These are phyloP conservation scores for Fomitopsis serialis DNA, from an alignment of 768 basidiomycete species.

Conservation along the genomic window DNA sequence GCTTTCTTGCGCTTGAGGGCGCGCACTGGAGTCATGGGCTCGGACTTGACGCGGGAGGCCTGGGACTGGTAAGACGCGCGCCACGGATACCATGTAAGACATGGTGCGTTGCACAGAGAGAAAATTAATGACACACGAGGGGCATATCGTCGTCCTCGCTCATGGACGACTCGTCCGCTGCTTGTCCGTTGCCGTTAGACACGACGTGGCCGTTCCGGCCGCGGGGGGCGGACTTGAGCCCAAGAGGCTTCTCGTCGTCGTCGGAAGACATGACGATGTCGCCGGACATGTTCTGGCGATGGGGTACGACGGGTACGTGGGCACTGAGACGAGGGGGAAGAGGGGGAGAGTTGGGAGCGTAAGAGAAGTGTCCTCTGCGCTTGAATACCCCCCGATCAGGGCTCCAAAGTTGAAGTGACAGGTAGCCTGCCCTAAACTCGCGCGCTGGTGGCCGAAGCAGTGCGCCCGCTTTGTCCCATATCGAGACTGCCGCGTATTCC, in stretches of 20 bases:
- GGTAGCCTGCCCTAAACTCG: constrained; percentile 55
- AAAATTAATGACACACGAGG: constrained; percentile 42
- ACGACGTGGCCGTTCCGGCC: constrained; percentile 29
- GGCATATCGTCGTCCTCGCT: constrained; percentile 73
- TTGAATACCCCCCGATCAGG: constrained; percentile 9
- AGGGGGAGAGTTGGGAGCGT: background rate
- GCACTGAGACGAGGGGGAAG: background rate
- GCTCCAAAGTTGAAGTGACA: constrained; percentile 33
- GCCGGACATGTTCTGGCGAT: constrained; percentile 33
- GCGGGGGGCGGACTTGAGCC: constrained; percentile 32
- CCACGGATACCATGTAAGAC: background rate
- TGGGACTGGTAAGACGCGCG: constrained; percentile 43
- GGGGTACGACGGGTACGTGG: constrained; percentile 13
- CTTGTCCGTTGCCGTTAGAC: constrained; percentile 40
- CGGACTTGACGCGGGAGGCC: constrained; percentile 43
- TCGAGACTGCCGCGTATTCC: background rate
- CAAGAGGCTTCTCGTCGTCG: constrained; percentile 55
- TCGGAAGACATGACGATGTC: constrained; percentile 50
- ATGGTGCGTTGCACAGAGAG: background rate
- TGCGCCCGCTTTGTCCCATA: background rate
- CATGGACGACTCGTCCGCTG: constrained; percentile 42
- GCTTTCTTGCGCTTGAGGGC: constrained; percentile 57
- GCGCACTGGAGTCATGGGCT: constrained; percentile 26
- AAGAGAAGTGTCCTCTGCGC: background rate
- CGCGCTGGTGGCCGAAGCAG: background rate